Evolutionary conservation across 208 protist genomes (phyloP).

Genomic region (Blastocrithidia nonstop): DNA sequence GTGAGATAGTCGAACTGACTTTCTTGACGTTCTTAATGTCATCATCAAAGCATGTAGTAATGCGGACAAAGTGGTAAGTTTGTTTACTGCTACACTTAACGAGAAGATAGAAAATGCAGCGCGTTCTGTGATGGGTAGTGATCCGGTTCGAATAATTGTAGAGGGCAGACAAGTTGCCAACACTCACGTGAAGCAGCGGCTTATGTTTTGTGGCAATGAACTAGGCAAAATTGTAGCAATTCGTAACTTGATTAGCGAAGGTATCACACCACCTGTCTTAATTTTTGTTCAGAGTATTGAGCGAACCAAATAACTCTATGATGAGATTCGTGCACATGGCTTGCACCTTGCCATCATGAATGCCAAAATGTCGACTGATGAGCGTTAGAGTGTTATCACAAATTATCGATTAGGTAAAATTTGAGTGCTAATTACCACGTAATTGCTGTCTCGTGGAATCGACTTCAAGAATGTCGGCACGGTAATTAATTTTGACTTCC

Average conservation of each 20-base stretch:
- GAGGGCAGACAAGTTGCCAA: conserved; percentile 62
- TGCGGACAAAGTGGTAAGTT: conserved; percentile 50
- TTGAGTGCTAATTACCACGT: conserved; percentile 94
- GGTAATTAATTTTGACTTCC: conserved; percentile 98
- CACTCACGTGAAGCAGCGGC: conserved; percentile 69
- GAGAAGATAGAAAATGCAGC: conserved; percentile 83
- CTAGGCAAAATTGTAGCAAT: conserved; percentile 94
- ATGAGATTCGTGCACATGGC: conserved; percentile 84
- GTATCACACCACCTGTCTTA: conserved; percentile 90
- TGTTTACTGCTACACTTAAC: conserved; percentile 93
- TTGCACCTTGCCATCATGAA: conserved; percentile 86
- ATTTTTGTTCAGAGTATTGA: conserved; percentile 97
- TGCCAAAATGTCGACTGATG: conserved; percentile 68
- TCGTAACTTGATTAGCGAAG: conserved; percentile 86
- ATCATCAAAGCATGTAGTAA: conserved; percentile 76
- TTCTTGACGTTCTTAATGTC: conserved; percentile 65
- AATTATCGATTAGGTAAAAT: conserved; percentile 92
- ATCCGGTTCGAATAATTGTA: conserved; percentile 90
- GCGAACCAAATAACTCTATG: conserved; percentile 92
- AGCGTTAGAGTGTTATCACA: conserved; percentile 88
- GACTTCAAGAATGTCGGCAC: conserved; percentile 95
- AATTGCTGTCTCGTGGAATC: conserved; percentile 94
- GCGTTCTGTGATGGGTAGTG: conserved; percentile 70
- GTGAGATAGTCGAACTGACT: conserved; percentile 84
- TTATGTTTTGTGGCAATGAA: conserved; percentile 94